Base-by-base conservation (phyloP, 805 yeast genomes). In the Yamadazyma scolyti region DNA sequence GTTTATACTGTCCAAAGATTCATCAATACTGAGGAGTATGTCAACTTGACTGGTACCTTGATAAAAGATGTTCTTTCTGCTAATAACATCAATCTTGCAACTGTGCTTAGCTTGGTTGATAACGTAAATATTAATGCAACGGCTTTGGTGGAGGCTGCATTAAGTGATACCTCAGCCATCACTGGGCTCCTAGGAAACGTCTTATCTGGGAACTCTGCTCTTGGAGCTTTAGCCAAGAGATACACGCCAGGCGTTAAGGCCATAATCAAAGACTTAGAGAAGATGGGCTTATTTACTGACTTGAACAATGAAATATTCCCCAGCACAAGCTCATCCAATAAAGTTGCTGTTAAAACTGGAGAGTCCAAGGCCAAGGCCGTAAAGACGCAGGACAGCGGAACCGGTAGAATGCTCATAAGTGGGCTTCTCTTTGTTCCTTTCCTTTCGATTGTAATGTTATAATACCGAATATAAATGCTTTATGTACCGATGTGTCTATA, bases 1-100 rank as follows among this genome's bases (percentile, higher is more conserved):
- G 61, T 61, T 8, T 58, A 62, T 42, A 50, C 56, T 8, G 44
- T 58, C n/a, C 62, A 65, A 43, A 38, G 55, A 23, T 48, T 61
- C 34, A 38, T 65, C 23, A 54, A 64, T 9, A 47, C 56, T 34
- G 56, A 54, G 34, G 43, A 47, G 3, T 65, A 65, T 40, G 50
- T 55, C 14, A 58, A 61, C 36, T 48, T 62, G 56, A 58, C 67
- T 3, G 66, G 51, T 2, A 44, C 42, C 11, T 47, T 62, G n/a
- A 40, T 48, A n/a, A 30, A 44, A 10, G 62, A 61, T 33, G 35
- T 61, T 19, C 28, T 45, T 16, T 30, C 34, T 7, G 43, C 59
- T 6, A 59, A 58, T n/a, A 50, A 52, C 7, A 33, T 65, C 27
- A 42, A 43, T 31, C 27, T 47, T 6, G 21, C 46, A 3, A 16